Base-by-base conservation (phyloP, 1,284 basidiomycete genomes). In the Macrocybe sp. region DNA sequence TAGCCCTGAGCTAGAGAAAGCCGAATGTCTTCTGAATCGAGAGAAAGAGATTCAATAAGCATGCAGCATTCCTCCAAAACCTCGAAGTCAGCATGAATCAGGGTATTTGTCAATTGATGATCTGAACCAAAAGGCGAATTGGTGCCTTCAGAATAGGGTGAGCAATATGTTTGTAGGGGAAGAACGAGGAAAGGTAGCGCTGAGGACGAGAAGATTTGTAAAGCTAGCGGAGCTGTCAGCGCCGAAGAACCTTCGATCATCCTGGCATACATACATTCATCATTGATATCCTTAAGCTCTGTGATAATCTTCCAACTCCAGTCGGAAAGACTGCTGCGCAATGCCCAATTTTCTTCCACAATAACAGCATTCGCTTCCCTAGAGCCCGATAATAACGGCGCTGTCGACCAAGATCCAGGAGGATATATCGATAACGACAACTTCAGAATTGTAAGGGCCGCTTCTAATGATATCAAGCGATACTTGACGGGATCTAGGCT, bases 251-350 rank as follows among this genome's bases (percentile, higher is more conserved):
- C 33, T 43, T 14, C 33, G 22, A 22, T 22, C 22, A 22, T 22
- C 22, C 4, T 22, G 33, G 47, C 51, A 50, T 49, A 58, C 76
- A 62, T 48, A 83, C 80, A 67, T 57, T 83, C 78, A 52, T 80
- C 76, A 59, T 77, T 79, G 33, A 78, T 72, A 54, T 79, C 76
- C 60, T 78, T 82, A 38, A 87, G 70, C 55, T 83, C 83, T 8
- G 75, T 69, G n/a, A 90, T 76, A 2, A 78, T 74, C 55, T 83
- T 74, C 84, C 87, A 90, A 37, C 81, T 76, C 89, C 88, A 92
- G 37, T 74, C 78, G 6, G 84, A 81, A 11, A 90, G 69, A 4
- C 74, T 76, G 47, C 72, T 76, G 34, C 89, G 76, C 44, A 85
- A 63, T 31, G 63, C 71, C 87, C 89, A 90, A 44, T 77, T 70